Base-by-base conservation (phyloP, 1,284 basidiomycete species). In the Rugosomyces carneus region DNA sequence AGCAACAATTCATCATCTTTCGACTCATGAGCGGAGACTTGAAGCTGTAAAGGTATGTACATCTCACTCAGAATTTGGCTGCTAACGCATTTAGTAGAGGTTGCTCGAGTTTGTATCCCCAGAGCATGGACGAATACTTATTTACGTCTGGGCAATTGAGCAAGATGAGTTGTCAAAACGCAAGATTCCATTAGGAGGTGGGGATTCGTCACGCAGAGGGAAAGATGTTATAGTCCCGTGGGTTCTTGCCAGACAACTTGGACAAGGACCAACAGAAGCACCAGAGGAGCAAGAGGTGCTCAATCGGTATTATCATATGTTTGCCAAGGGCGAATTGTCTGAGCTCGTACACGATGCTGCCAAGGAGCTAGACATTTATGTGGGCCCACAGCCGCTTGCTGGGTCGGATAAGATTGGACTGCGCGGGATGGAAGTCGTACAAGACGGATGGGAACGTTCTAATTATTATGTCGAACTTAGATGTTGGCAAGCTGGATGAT, bases 121-220 rank as follows among this genome's bases (percentile, higher is more conserved):
- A 4, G 47, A 57, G 1, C 77, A 86, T 55, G 86, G 91, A 8
- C 81, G 91, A 5, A 75, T 93, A 47, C 72, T 99, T 53, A 85
- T 99, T 57, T 97, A 96, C 58, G 96, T 98, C n/a, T 99, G 96
- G 96, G 94, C 95, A 0, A 80, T 89, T 44, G 93, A 97, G 60
- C 96, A 99, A 69, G 92, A 95, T 47, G 75, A 78, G 26, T 65
- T 81, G 4, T 91, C 89, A 1, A 91, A 87, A 60, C 74, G 91
- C 18, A 66, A 66, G 54, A 77, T 91, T 20, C 80, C 81, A 7
- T 26, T 45, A 5, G 46, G 52, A 4, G 20, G 47, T 15, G 31
- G 15, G 4, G 6, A 16, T 4, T 16, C n/a, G 31, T 13, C 31
- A 34, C n/a, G 8, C 31, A 42, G 18, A 35, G 68, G 74, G 20